Evolutionary conservation across 2,329 filamentous ascomycete species (phyloP), one percentile per base, ranked within the genome.

Genomic region (Diaporthe helianthi): DNA sequence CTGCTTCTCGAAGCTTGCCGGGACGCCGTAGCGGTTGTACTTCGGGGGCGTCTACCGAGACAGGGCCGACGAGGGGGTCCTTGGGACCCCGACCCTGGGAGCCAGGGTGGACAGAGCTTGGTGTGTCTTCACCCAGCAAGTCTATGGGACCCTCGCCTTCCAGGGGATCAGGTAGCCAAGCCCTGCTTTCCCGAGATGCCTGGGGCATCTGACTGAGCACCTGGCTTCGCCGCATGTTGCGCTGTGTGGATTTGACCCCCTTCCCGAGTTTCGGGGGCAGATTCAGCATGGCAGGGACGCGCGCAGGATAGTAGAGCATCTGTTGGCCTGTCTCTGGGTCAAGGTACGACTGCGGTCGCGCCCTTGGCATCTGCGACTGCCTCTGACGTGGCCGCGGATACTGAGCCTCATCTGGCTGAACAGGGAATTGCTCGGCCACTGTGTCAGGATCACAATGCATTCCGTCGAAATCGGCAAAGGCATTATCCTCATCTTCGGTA

Each of bases 301-400:
- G 94, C 3, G 96, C 96, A 17, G 96, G 96, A 78, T 99, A 99
- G 80, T 91, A 98, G 12, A 97, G 89, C 93, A 98, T 97, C 74
- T 90, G 85, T 73, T 95, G 89, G 5, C 89, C 91, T 1, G 90
- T 90, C 31, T 85, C 83, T 1, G 88, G 88, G 75, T 90, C 85
- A 75, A 88, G 80, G 77, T 89, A 90, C 1, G 89, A 89, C 71
- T 86, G 84, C 13, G 88, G 85, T 22, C 81, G 79, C 2, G 79
- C 76, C 17, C 76, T 72, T 4, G 73, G 71, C 44, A 74, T 69
- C 3, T 69, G 54, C 54, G 36, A 71, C 73, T 60, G 75, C 68
- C 51, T 71, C 65, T 67, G 72, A 60, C 54, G 71, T 60, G 67
- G 66, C 26, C 65, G 71, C 51, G 69, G 53, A 77, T 71, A 66